Evolutionary conservation across 1,139 yeast species (phyloP).

Genomic region (Scheffersomyces parashehatae): DNA sequence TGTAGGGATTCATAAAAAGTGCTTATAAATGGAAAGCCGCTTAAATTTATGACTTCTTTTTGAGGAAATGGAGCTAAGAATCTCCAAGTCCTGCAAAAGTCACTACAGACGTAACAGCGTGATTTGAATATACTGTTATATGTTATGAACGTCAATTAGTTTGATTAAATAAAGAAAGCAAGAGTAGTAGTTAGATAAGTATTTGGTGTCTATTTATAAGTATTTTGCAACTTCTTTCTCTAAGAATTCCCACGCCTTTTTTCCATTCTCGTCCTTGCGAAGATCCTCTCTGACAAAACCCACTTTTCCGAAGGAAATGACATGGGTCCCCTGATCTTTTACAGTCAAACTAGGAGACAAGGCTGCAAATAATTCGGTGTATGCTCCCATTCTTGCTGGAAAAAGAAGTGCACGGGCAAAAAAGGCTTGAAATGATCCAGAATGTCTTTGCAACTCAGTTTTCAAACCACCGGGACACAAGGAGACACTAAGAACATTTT

Average conservation of each 20-base stretch:
- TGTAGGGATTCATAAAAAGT: too few species aligned
- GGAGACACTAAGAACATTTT: conserved; percentile 31
- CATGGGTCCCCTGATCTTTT: conserved; percentile 6
- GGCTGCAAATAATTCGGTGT: conserved; percentile 18
- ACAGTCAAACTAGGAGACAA: conserved; percentile 10
- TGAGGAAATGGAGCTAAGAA: too few species aligned
- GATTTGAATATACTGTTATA: too few species aligned
- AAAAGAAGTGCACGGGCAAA: conserved; percentile 26
- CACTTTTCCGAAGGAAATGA: conserved; percentile 7
- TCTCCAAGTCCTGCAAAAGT: too few species aligned
- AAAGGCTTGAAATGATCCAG: neutral
- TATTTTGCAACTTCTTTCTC: conserved; percentile 2
- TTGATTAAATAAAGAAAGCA: too few species aligned
- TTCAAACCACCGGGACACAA: conserved; percentile 47
- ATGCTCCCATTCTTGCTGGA: conserved; percentile 36
- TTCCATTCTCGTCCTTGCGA: conserved; percentile 2
- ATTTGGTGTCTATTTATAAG: neutral
- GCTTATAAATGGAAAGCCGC: too few species aligned
- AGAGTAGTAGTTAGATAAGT: too few species aligned
- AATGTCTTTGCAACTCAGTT: conserved; percentile 40
- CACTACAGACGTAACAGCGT: too few species aligned
- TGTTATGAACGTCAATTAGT: too few species aligned
- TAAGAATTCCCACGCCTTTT: conserved; percentile 9
- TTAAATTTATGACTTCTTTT: too few species aligned
- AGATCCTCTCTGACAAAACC: conserved; percentile 8